Percentiles rank a stretch among this genome's conserved stretches.
These are phyloP conservation scores for Cardiospermum halicacabum DNA, from an alignment of 345 rosid genomes.

Conservation along the genomic window DNA sequence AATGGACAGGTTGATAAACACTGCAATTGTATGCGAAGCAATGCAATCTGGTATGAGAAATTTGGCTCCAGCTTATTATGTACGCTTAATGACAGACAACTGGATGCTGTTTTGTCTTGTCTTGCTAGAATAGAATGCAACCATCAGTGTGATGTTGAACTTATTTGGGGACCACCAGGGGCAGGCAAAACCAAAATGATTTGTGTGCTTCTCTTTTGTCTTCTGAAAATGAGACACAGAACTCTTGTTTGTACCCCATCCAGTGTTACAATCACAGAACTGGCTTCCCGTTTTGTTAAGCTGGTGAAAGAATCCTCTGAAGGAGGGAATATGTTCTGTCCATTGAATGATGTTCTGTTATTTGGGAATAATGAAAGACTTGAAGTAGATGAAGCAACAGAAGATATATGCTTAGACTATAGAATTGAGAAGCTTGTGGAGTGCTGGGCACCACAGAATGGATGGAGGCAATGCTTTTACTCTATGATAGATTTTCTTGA, in stretches of 20 bases:
- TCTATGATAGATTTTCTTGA: conserved; percentile 27
- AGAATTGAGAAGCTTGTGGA: conserved; percentile 31
- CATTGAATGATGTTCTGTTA: conserved; percentile 31
- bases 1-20: conserved; percentile 28
- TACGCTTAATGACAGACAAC: conserved; percentile 33
- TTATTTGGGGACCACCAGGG: conserved; percentile 58
- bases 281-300: conserved; percentile 36
- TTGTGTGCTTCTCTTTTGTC: conserved; percentile 24
- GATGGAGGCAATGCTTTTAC: conserved; percentile 25
- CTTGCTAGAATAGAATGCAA: conserved; percentile 20
- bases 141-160: conserved; percentile 30
- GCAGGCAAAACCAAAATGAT: conserved; percentile 52
- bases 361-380: conserved; percentile 42
- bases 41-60: neutral
- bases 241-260: conserved; percentile 45
- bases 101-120: conserved; percentile 20
- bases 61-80: conserved; percentile 4
- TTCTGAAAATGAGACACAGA: conserved; percentile 32
- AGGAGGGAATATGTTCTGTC: conserved; percentile 6
- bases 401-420: conserved; percentile 37
- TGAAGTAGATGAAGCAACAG: conserved; percentile 20
- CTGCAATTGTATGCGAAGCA: conserved; percentile 12
- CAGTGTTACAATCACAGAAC: conserved; percentile 39
- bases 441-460: conserved; percentile 19
- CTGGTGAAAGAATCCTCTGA: conserved; percentile 26